Conservation (phyloP, 257 asterid genomes). For the Fraxinus excelsior region DNA sequence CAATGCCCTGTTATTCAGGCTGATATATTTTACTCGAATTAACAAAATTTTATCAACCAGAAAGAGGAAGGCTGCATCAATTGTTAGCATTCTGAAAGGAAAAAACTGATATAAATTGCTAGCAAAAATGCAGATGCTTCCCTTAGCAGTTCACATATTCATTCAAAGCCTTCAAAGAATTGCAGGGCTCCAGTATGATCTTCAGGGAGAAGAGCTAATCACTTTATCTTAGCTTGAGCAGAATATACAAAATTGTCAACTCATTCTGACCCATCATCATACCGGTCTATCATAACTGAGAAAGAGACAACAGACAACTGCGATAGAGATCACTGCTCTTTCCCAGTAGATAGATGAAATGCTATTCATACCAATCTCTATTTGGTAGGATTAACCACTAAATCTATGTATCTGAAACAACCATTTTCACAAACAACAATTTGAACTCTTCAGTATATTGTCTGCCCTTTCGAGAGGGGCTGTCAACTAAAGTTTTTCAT, state of each 20-base stretch:
- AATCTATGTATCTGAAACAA: constrained; percentile 18
- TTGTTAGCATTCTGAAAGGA: neutral
- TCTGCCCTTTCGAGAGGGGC: neutral
- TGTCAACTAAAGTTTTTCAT: constrained; percentile 26
- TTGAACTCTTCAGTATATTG: constrained; percentile 14
- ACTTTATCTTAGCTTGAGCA: constrained; percentile 27
- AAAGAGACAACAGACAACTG: constrained; percentile 17
- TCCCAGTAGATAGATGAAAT: constrained; percentile 12
- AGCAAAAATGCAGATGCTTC: neutral
- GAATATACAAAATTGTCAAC: constrained; percentile 28
- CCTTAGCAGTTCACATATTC: neutral
- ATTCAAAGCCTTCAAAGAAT: neutral
- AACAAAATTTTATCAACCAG: neutral
- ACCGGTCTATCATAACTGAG: constrained; percentile 23
- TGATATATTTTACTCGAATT: too few species aligned
- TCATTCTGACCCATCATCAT: constrained; percentile 32
- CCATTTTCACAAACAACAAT: constrained; percentile 34
- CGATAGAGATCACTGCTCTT: constrained; percentile 1
- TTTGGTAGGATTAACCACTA: constrained; percentile 3
- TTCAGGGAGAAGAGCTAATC: constrained; percentile 22
- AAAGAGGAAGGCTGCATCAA: neutral
- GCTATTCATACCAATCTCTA: constrained; percentile 23
- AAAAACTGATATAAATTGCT: neutral
- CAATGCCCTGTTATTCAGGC: neutral
- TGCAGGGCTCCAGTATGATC: constrained; percentile 49